Conservation (phyloP, 2,329 filamentous ascomycete species). For the Nothophoma quercina region DNA sequence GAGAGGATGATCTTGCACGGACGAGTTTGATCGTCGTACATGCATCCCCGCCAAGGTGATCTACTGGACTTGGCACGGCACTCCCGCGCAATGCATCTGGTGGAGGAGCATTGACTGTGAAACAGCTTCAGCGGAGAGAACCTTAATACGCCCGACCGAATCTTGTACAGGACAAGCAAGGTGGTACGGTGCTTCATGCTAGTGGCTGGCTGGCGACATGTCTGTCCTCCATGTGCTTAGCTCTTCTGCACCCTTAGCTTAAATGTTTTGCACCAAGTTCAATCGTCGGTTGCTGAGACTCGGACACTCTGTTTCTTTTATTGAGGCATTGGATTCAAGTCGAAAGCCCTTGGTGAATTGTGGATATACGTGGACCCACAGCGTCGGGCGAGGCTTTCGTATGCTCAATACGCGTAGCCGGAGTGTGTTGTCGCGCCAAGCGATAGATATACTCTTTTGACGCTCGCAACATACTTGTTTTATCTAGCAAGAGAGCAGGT, state of each 20-base stretch:
- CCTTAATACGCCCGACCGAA: slow-evolving; percentile 2
- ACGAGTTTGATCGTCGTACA: slow-evolving; percentile 18
- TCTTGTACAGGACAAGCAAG: slow-evolving; percentile 31
- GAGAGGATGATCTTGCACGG: slow-evolving; percentile 19
- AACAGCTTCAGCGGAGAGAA: slow-evolving; percentile 2
- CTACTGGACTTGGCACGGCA: slow-evolving; percentile 26
- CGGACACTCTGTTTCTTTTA: neutral
- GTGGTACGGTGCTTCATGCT: neutral
- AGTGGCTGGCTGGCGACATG: neutral
- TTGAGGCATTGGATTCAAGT: neutral
- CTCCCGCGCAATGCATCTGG: slow-evolving; percentile 16
- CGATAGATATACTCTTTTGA: neutral
- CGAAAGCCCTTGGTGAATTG: neutral
- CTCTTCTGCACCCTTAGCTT: neutral
- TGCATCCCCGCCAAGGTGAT: slow-evolving; percentile 30
- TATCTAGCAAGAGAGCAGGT: neutral
- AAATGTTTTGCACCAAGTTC: neutral
- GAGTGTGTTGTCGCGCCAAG: slow-evolving; percentile 10
- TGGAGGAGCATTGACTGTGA: slow-evolving; percentile 6
- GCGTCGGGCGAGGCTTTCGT: neutral
- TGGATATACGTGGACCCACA: neutral
- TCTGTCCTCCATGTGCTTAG: neutral
- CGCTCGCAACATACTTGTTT: neutral
- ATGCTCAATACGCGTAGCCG: neutral
- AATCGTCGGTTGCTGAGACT: neutral